Percentiles rank a stretch among this genome's conserved stretches.
These are phyloP conservation scores for Cryptococcus deneoformans DNA, from an alignment of 1,284 basidiomycete genomes.

Conservation along the genomic window DNA sequence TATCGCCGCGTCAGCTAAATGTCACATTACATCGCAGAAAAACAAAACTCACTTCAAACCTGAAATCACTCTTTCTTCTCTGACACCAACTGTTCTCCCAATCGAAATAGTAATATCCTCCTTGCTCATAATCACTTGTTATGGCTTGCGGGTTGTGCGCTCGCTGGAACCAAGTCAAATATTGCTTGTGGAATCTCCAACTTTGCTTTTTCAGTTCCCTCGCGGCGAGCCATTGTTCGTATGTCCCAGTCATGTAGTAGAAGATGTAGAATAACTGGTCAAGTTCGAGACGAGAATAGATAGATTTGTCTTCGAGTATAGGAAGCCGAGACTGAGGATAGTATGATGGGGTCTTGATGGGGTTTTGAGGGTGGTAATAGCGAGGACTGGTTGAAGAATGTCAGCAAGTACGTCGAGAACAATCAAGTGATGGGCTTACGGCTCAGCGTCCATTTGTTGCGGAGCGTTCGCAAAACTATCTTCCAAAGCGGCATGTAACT, in stretches of 20 bases:
- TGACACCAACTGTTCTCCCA: conserved; percentile 99
- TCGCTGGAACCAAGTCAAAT: conserved; percentile 99
- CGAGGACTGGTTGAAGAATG: conserved; percentile 63
- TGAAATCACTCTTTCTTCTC: conserved; percentile 96
- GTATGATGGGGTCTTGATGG: conserved; percentile 86
- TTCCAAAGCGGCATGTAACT: conserved; percentile 90
- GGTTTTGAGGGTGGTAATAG: conserved; percentile 94
- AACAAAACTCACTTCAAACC: conserved; percentile 59
- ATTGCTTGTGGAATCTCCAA: conserved; percentile 99
- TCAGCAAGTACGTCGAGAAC: neutral
- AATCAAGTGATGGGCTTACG: conserved; percentile 56
- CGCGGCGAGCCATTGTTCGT: conserved; percentile 95
- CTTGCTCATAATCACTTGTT: conserved; percentile 99
- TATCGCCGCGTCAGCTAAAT: conserved; percentile 1
- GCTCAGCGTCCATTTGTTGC: conserved; percentile 90
- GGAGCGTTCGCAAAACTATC: conserved; percentile 84
- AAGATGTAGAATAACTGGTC: conserved; percentile 99
- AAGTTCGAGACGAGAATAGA: conserved; percentile 91
- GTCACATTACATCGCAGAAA: neutral
- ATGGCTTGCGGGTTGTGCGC: conserved; percentile 99
- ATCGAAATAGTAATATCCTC: conserved; percentile 95
- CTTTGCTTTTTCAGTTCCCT: conserved; percentile 97
- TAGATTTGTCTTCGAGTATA: conserved; percentile 75
- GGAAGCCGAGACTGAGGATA: conserved; percentile 89
- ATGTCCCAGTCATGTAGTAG: conserved; percentile 95